Conservation (phyloP, 805 yeast species). For the Candida qinlingensis region DNA sequence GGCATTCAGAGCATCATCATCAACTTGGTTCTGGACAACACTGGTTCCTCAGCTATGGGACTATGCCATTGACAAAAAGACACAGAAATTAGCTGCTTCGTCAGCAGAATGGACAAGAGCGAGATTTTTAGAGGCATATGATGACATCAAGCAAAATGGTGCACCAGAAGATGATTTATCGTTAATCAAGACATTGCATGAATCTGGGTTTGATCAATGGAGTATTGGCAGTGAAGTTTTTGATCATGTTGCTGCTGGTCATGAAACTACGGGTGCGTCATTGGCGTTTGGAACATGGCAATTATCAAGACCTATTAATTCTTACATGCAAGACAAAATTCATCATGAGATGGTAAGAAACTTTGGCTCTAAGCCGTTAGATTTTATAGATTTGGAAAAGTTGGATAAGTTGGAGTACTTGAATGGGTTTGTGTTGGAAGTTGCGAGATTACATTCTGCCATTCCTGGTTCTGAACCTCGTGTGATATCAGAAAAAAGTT, state of each 20-base stretch:
- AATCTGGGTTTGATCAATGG: conserved; percentile 21
- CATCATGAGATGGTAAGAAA: conserved; percentile 38
- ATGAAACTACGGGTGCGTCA: conserved; percentile 68
- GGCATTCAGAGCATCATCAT: conserved; percentile 43
- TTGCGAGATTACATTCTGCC: conserved; percentile 57
- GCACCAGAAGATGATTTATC: conserved; percentile 13
- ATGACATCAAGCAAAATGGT: conserved; percentile 16
- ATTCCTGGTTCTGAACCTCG: conserved; percentile 75
- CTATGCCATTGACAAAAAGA: conserved; percentile 23
- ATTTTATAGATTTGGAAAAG: conserved; percentile 26
- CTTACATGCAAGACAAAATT: conserved; percentile 41
- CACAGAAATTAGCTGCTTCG: conserved; percentile 32
- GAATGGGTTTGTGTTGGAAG: conserved; percentile 59
- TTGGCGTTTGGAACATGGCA: conserved; percentile 55
- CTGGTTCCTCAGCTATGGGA: conserved; percentile 49
- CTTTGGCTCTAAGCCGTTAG: conserved; percentile 29
- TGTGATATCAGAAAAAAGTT: conserved; percentile 30
- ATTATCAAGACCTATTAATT: conserved; percentile 45
- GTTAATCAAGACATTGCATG: conserved; percentile 19
- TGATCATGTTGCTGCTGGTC: conserved; percentile 75
- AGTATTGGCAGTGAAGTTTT: conserved; percentile 43
- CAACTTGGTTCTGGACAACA: conserved; percentile 65
- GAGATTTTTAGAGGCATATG: conserved; percentile 24
- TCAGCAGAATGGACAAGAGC: conserved; percentile 42
- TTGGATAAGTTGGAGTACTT: conserved; percentile 53